Evolutionary conservation across 805 yeast species (phyloP).

Genomic region (Citeromyces matritensis): DNA sequence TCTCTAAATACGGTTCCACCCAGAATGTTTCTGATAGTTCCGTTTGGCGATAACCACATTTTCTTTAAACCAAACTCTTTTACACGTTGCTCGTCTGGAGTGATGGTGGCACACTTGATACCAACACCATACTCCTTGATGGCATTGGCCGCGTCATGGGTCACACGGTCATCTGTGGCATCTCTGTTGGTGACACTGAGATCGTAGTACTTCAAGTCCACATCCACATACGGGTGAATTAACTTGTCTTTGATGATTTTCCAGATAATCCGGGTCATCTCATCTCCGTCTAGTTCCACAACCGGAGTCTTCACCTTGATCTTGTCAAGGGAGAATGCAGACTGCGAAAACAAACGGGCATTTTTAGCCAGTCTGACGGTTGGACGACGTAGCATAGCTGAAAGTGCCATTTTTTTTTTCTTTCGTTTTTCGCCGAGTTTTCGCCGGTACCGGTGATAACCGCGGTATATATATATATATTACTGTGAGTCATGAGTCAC

Average conservation of each 20-base stretch:
- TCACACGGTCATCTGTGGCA: conserved; percentile 55
- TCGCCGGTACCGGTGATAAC: too few species aligned
- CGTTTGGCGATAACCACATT: conserved; percentile 83
- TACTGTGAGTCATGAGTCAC: too few species aligned
- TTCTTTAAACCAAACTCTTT: conserved; percentile 57
- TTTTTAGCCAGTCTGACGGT: neutral
- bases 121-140: conserved; percentile 66
- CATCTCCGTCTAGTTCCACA: conserved; percentile 77
- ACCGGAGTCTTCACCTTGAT: conserved; percentile 60
- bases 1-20: conserved; percentile 81
- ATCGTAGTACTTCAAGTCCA: conserved; percentile 67
- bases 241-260: conserved; percentile 53
- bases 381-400: too few species aligned
- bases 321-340: conserved; percentile 22
- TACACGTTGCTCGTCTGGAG: conserved; percentile 73
- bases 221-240: conserved; percentile 53
- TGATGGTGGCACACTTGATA: conserved; percentile 74
- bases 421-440: too few species aligned
- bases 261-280: conserved; percentile 82
- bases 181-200: conserved; percentile 57
- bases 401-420: too few species aligned
- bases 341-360: conserved; percentile 7
- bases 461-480: too few species aligned
- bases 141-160: conserved; percentile 69
- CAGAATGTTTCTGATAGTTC: conserved; percentile 67